Evolutionary conservation across 352 stramenopile genomes (phyloP).

Genomic region (Pythium sp.): DNA sequence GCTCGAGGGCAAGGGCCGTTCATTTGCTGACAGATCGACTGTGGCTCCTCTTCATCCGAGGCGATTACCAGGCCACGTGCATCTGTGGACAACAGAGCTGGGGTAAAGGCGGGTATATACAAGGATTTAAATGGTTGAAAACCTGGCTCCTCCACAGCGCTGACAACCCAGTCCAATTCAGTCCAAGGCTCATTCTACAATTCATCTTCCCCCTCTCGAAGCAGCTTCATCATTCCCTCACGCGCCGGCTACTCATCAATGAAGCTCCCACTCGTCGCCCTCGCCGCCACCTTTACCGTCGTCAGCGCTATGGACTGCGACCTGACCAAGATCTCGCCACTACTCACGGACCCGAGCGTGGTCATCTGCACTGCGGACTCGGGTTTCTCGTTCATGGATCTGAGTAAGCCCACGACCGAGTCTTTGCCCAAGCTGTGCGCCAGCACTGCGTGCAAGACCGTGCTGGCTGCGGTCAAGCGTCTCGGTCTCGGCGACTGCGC

Average conservation of each 20-base stretch:
- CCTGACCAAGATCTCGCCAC: conserved; percentile 12
- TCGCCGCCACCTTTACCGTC: conserved; percentile 8
- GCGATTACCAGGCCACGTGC: no score
- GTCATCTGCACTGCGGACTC: conserved; percentile 17
- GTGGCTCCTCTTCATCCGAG: no score
- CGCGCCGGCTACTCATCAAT: neutral
- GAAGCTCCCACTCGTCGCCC: conserved; percentile 13
- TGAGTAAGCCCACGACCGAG: conserved; percentile 1
- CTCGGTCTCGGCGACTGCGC: conserved; percentile 31
- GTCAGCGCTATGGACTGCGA: conserved; percentile 3
- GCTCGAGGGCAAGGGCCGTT: no score
- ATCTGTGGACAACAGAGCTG: no score
- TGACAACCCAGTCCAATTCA: no score
- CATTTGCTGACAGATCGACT: no score
- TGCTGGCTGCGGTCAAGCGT: conserved; percentile 17
- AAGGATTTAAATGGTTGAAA: no score
- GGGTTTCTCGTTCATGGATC: conserved; percentile 22
- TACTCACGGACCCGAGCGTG: conserved; percentile 4
- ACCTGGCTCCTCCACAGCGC: no score
- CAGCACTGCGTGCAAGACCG: conserved; percentile 21
- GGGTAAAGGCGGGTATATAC: no score
- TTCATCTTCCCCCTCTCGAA: no score
- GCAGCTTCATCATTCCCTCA: no score
- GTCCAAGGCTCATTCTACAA: no score
- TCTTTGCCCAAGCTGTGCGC: conserved; percentile 22